Conservation (phyloP, 768 basidiomycete species). For the Pleurotus ostreatus region DNA sequence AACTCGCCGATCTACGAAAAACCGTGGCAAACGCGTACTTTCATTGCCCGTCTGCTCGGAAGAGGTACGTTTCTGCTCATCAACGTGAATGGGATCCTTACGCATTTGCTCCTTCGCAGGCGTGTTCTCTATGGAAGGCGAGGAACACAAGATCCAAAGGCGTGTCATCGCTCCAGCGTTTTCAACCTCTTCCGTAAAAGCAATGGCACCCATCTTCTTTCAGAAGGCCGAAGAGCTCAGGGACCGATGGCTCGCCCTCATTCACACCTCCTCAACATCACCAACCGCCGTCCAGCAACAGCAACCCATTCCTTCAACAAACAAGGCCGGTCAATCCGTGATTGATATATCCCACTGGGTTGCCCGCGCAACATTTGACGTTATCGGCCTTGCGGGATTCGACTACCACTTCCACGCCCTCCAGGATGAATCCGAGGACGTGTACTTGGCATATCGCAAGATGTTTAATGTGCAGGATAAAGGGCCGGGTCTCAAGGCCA, state of each 20-base stretch:
- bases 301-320: neutral
- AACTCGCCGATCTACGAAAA: constrained; percentile 47
- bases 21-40: constrained; percentile 50
- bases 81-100: neutral
- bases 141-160: constrained; percentile 41
- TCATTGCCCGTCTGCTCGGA: constrained; percentile 46
- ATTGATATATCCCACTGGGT: constrained; percentile 40
- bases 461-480: constrained; percentile 43
- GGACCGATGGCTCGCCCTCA: constrained; percentile 36
- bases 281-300: constrained; percentile 2
- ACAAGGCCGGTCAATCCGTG: constrained; percentile 1
- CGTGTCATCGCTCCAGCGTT: constrained; percentile 51
- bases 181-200: constrained; percentile 37
- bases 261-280: constrained; percentile 11
- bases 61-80: constrained; percentile 27
- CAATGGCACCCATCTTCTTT: constrained; percentile 43
- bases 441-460: constrained; percentile 39
- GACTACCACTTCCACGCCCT: constrained; percentile 49
- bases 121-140: constrained; percentile 50
- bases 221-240: constrained; percentile 48
- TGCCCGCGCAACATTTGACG: constrained; percentile 45
- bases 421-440: constrained; percentile 41
- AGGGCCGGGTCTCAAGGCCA: constrained; percentile 31
- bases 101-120: constrained; percentile 23
- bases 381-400: constrained; percentile 33